These are phyloP conservation scores for Dendrobium nobile DNA, from an alignment of 106 monocot genomes.

Conservation along the genomic window DNA sequence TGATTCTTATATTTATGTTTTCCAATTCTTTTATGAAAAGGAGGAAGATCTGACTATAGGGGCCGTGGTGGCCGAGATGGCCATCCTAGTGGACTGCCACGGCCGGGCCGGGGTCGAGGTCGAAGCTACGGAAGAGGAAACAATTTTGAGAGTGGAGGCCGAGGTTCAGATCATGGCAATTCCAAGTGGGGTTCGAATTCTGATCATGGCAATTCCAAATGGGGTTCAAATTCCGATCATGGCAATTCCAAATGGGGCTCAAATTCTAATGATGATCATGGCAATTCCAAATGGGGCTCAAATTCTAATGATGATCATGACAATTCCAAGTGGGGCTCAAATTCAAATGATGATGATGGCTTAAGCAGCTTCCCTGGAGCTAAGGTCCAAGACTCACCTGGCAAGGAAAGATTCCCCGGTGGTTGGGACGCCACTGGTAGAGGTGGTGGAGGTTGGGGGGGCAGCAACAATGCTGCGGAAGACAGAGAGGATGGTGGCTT, in stretches of 20 bases:
- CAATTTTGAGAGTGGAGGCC: constrained; percentile 10
- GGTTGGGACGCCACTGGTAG: constrained; percentile 33
- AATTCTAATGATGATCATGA: too few species aligned
- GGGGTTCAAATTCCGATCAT: constrained; percentile 20
- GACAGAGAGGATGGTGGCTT: constrained; percentile 15
- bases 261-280: too few species aligned
- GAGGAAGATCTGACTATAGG: constrained; percentile 53
- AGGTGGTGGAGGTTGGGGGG: constrained; percentile 3
- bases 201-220: constrained; percentile 22
- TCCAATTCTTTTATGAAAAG: constrained; percentile 21
- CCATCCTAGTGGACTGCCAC: constrained; percentile 45
- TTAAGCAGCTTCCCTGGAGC: constrained; percentile 58
- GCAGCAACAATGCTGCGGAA: background rate
- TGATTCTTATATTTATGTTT: background rate
- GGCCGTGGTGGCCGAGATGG: constrained; percentile 35
- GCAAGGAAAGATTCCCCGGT: constrained; percentile 48
- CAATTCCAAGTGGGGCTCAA: constrained; percentile 7
- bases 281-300: constrained; percentile 7
- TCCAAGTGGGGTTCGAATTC: constrained; percentile 16
- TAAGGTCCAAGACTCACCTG: constrained; percentile 58
- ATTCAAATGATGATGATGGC: constrained; percentile 21
- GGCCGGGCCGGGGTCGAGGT: constrained; percentile 47
- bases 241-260: constrained; percentile 7
- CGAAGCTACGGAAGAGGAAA: constrained; percentile 52
- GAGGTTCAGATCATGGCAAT: background rate